These are phyloP conservation scores for Aspergillus intermedius DNA, from an alignment of 2,329 filamentous ascomycete genomes.

Conservation along the genomic window DNA sequence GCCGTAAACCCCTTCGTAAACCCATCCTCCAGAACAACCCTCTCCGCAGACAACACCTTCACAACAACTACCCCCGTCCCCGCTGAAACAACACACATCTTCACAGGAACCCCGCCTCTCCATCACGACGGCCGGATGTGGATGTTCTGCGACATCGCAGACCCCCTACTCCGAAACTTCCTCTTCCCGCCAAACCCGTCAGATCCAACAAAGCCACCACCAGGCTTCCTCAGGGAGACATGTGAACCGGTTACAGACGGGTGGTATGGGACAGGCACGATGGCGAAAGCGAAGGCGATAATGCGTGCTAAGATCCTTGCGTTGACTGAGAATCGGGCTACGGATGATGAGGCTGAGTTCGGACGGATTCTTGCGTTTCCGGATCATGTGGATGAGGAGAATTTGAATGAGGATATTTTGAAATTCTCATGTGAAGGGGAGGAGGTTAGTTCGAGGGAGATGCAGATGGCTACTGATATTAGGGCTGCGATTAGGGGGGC, in stretches of 20 bases:
- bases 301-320: constrained; percentile 80
- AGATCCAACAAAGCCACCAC: constrained; percentile 12
- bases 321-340: constrained; percentile 43
- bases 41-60: constrained; percentile 4
- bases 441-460: constrained; percentile 15
- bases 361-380: constrained; percentile 33
- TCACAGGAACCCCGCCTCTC: constrained; percentile 66
- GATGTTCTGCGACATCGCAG: constrained; percentile 88
- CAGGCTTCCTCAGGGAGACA: constrained; percentile 48
- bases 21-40: not conserved
- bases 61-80: constrained; percentile 4
- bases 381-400: constrained; percentile 21
- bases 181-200: constrained; percentile 54
- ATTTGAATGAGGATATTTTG: constrained; percentile 9
- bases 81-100: constrained; percentile 54
- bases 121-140: constrained; percentile 80
- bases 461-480: constrained; percentile 31
- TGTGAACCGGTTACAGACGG: constrained; percentile 63
- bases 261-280: constrained; percentile 76
- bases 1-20: not conserved
- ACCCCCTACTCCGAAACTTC: constrained; percentile 63
- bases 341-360: constrained; percentile 30
- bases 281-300: constrained; percentile 76
- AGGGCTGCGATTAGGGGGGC: constrained; percentile 28
- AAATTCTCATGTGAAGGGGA: constrained; percentile 22